phyloP scores from a whole-genome alignment of 2,329 filamentous ascomycete species.

The Diplodia sapinea region DNA sequence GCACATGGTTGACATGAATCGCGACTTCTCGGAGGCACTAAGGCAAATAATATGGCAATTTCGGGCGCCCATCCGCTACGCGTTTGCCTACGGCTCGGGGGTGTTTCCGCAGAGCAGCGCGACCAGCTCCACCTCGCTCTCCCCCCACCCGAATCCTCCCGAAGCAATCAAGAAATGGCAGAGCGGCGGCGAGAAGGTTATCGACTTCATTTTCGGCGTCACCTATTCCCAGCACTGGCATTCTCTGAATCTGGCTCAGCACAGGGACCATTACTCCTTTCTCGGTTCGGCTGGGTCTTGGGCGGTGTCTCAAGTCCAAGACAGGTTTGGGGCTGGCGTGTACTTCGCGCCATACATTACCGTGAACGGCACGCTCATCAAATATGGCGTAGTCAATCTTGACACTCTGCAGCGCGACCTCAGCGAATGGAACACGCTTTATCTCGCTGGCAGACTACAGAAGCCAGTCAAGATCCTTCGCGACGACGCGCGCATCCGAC shows the following conservation, averaged over 20 bases:
- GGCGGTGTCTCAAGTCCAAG: slow-evolving; percentile 82
- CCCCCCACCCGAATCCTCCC: slow-evolving; percentile 82
- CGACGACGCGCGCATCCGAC: slow-evolving; percentile 87
- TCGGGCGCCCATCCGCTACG: slow-evolving; percentile 86
- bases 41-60: slow-evolving; percentile 90
- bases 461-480: slow-evolving; percentile 98
- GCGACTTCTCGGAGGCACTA: slow-evolving; percentile 91
- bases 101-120: slow-evolving; percentile 81
- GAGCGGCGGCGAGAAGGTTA: slow-evolving; percentile 89
- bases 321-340: slow-evolving; percentile 87
- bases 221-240: slow-evolving; percentile 97
- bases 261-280: slow-evolving; percentile 90
- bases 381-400: slow-evolving; percentile 96
- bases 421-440: slow-evolving; percentile 89
- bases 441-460: slow-evolving; percentile 93
- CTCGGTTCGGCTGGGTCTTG: slow-evolving; percentile 84
- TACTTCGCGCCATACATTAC: slow-evolving; percentile 98
- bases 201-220: slow-evolving; percentile 97
- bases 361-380: slow-evolving; percentile 93
- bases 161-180: slow-evolving; percentile 83
- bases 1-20: slow-evolving; percentile 86
- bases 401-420: slow-evolving; percentile 87
- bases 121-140: slow-evolving; percentile 58
- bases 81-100: slow-evolving; percentile 95
- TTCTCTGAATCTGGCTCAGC: slow-evolving; percentile 84